Evolutionary conservation across 2,329 filamentous ascomycete species (phyloP).

Genomic region (Sclerotinia sclerotiorum): DNA sequence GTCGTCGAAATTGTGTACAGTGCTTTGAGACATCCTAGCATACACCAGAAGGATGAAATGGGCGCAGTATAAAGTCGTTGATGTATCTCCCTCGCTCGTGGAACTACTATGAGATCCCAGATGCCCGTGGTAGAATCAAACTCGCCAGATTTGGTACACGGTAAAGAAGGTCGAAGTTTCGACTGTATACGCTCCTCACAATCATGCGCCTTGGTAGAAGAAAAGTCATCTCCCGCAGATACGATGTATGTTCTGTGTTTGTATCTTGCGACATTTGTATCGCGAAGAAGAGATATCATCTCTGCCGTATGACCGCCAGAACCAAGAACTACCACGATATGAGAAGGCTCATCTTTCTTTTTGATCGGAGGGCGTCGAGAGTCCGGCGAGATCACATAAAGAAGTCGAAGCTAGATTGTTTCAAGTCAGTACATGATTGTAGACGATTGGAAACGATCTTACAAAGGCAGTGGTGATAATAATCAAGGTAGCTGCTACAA

Average conservation of each 20-base stretch:
- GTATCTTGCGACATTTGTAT: conserved; percentile 50
- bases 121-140: conserved; percentile 30
- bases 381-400: conserved; percentile 36
- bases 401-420: conserved; percentile 35
- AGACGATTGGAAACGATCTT: conserved; percentile 23
- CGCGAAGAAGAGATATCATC: conserved; percentile 81
- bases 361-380: conserved; percentile 23
- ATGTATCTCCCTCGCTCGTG: conserved; percentile 77
- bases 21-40: conserved; percentile 60
- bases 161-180: conserved; percentile 22
- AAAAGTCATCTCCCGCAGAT: conserved; percentile 73
- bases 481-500: conserved; percentile 32
- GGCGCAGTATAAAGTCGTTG: conserved; percentile 76
- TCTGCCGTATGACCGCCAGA: conserved; percentile 94
- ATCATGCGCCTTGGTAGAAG: conserved; percentile 59
- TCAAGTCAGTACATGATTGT: conserved; percentile 3
- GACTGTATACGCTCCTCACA: conserved; percentile 55
- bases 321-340: conserved; percentile 80
- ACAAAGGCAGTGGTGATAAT: conserved; percentile 35
- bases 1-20: conserved; percentile 44
- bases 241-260: conserved; percentile 75
- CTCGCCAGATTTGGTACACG: conserved; percentile 27
- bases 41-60: conserved; percentile 63
- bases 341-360: conserved; percentile 45
- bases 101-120: conserved; percentile 59